phyloP scores from a whole-genome alignment of 2,329 filamentous ascomycete genomes.

The Ceratocystis smalleyi region DNA sequence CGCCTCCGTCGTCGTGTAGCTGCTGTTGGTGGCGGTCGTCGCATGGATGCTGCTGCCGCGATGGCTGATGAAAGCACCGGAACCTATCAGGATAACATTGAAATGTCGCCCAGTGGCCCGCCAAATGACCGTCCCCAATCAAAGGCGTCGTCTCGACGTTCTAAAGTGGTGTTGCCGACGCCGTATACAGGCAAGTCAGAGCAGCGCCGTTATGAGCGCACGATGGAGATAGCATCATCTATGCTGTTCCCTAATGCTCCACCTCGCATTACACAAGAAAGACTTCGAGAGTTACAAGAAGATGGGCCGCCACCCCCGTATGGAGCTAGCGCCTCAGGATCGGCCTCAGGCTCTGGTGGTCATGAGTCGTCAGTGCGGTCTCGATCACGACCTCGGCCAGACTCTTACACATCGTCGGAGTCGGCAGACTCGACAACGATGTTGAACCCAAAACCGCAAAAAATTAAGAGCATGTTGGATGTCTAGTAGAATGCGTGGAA shows the following conservation, averaged over 20 bases:
- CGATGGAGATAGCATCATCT: slow-evolving; percentile 29
- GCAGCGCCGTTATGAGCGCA: slow-evolving; percentile 30
- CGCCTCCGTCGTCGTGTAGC: slow-evolving; percentile 39
- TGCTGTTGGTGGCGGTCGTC: slow-evolving; percentile 36
- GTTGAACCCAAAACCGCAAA: slow-evolving; percentile 37
- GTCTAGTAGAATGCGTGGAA: slow-evolving; percentile 27
- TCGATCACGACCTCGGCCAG: slow-evolving; percentile 17
- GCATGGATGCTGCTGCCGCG: slow-evolving; percentile 26
- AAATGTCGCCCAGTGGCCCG: slow-evolving; percentile 11
- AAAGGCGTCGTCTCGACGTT: background rate
- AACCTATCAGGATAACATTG: slow-evolving; percentile 12
- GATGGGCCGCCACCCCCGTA: slow-evolving; percentile 32
- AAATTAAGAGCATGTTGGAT: slow-evolving; percentile 44
- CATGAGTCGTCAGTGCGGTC: background rate
- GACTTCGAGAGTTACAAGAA: slow-evolving; percentile 27
- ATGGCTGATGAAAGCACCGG: slow-evolving; percentile 19
- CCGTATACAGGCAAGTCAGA: slow-evolving; percentile 31
- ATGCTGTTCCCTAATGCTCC: slow-evolving; percentile 34
- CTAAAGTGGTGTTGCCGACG: slow-evolving; percentile 17
- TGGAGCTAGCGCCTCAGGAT: slow-evolving; percentile 22
- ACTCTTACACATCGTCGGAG: slow-evolving; percentile 30
- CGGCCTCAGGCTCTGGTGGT: slow-evolving; percentile 20
- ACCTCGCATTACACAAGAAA: slow-evolving; percentile 23
- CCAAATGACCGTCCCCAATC: background rate
- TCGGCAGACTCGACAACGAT: slow-evolving; percentile 27